Evolutionary conservation across 306 rosid species (phyloP), one percentile per base, ranked within the genome.

Genomic region (Dalbergia oliveri): DNA sequence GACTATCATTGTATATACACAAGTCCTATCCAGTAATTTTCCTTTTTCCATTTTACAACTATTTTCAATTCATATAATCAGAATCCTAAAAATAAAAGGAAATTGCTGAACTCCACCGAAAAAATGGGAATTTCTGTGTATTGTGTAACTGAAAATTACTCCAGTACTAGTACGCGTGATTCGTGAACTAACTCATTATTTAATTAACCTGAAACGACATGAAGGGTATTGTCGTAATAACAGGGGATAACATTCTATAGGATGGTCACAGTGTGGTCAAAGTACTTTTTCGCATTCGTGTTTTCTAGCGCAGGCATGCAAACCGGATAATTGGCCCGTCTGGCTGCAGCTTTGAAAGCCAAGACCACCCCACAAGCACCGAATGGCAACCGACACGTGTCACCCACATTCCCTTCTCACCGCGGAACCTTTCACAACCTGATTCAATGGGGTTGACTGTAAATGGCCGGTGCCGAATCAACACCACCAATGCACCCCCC

Each of bases 301-400:
- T 58, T 77, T 73, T 69, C 63, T 60, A 74, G 72, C 87, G 82
- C 75, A 50, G 67, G 87, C 86, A 89, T 85, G 89, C 91, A 87
- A 85, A 83, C 80, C 63, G 89, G 73, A 78, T 79, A 79, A 87
- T 81, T 81, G 94, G 91, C 73, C 59, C 53, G 58, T 57, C 85
- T 81, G 73, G 81, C 74, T 72, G 66, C 82, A 49, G 66, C 54
- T 73, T 80, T 58, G 74, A 47, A 79, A 15, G 18, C 70, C 16
- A 66, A 56, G 9, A n/a, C 39, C n/a, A 58, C 3, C 43, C 19
- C 15, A 57, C 51, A 77, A 43, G 18, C 18, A 9, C 64, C 56
- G 61, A 23, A 51, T 26, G 76, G 41, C 49, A 68, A 79, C 77
- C 0, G 87, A 75, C 86, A 75, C 91, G 89, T 84, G 89, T 65